These are phyloP conservation scores for Calycina herbarum DNA, from an alignment of 2,329 filamentous ascomycete species.

Conservation along the genomic window DNA sequence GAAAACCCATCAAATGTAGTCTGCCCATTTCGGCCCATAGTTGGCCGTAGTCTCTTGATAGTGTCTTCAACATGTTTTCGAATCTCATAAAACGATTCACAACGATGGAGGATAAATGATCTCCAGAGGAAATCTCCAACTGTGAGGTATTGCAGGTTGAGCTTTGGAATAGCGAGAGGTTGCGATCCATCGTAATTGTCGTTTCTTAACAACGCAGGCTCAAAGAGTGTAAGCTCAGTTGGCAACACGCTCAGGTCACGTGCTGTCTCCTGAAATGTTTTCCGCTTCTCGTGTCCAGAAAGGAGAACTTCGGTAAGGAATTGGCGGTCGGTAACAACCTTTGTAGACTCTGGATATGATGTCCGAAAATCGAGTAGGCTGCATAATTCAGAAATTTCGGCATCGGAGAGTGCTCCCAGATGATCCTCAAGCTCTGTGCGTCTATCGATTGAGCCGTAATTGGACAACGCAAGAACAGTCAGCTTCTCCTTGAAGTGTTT, in stretches of 20 bases:
- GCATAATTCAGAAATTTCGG: conserved; percentile 71
- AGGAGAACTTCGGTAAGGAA: conserved; percentile 73
- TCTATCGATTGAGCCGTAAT: conserved; percentile 84
- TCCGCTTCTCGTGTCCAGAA: conserved; percentile 71
- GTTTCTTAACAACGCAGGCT: conserved; percentile 73
- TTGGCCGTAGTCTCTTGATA: conserved; percentile 75
- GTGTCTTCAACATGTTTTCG: conserved; percentile 85
- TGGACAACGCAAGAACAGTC: conserved; percentile 86
- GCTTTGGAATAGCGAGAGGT: conserved; percentile 86
- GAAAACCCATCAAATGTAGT: conserved; percentile 80
- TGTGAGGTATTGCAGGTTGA: conserved; percentile 94
- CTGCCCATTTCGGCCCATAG: conserved; percentile 61
- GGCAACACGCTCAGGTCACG: conserved; percentile 74
- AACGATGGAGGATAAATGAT: conserved; percentile 83
- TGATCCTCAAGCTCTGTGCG: conserved; percentile 76
- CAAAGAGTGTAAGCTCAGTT: conserved; percentile 80
- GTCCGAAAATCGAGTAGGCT: conserved; percentile 74
- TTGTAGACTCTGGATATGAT: conserved; percentile 72
- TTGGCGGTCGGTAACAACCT: conserved; percentile 61
- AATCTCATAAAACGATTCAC: conserved; percentile 91
- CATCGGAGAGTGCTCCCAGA: conserved; percentile 69
- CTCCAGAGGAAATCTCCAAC: conserved; percentile 97
- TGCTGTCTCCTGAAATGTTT: conserved; percentile 79
- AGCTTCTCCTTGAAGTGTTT: conserved; percentile 87
- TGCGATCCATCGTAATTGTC: conserved; percentile 85